Evolutionary conservation across 2,329 filamentous ascomycete genomes (phyloP).

Genomic region (Penicillium sp.): DNA sequence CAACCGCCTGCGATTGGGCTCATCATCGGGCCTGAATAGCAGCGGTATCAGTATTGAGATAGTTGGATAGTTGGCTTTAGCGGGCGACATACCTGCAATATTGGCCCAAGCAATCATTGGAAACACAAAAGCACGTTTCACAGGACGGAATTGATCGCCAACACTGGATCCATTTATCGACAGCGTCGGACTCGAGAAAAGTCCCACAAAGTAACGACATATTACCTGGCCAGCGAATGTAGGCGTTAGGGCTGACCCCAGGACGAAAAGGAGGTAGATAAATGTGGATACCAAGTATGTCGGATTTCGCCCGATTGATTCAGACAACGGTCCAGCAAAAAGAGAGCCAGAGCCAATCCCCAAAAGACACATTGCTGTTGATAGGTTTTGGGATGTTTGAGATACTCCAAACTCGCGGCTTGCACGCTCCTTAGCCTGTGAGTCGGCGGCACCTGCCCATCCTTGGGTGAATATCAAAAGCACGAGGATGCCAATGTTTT

Average conservation of each 20-base stretch:
- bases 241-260: neutral
- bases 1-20: neutral
- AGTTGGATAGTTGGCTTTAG: neutral
- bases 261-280: neutral
- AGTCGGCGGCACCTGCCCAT: neutral
- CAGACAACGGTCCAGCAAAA: neutral
- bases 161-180: slow-evolving; percentile 3
- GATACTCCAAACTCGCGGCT: neutral
- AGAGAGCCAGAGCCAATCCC: neutral
- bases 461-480: neutral
- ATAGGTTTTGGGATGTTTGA: neutral
- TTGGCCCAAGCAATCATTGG: neutral
- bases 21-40: neutral
- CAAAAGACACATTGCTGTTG: neutral
- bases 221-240: neutral
- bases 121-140: slow-evolving; percentile 1
- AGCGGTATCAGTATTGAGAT: neutral
- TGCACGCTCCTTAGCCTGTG: neutral
- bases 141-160: slow-evolving; percentile 1
- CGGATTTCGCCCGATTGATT: neutral
- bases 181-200: slow-evolving; percentile 1
- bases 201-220: neutral
- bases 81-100: neutral
- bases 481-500: neutral
- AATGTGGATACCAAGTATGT: slow-evolving; percentile 1